Evolutionary conservation across 805 yeast genomes (phyloP), one percentile per base, ranked within the genome.

Genomic region (Danielia oregonensis): DNA sequence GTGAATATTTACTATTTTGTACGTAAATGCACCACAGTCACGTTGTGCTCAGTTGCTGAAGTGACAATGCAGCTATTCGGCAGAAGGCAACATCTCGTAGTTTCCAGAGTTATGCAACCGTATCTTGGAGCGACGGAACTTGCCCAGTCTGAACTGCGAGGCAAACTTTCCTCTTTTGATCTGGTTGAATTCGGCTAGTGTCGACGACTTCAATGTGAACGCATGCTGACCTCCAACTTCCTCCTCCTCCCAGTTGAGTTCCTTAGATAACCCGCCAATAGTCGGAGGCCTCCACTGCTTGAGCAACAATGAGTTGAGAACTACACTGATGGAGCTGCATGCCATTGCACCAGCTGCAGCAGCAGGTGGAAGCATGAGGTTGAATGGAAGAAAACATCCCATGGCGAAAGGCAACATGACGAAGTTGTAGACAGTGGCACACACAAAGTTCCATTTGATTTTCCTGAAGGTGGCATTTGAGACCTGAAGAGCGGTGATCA

Each of bases 291-390:
- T 70, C 88, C 91, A 87, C 30, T 64, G 61, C 52, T 82, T 84
- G 48, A 91, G 65, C 49, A 78, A 55, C 40, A 91, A 65, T 0
- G 96, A 87, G 42, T 85, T 84, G 29, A 82, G 49, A 17, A 93
- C 89, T 15, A 91, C 97, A 48, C 95, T 84, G 2, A 87, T 80
- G 1, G 96, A 86, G 44, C 96, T 86, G 49, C 87, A 70, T 0
- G 96, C 95, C 97, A 93, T 93, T 1, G 96, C 84, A 10, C 80
- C 75, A 26, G 93, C 87, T 1, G 97, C 97, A 53, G 86, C 76
- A 55, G 86, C 79, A 2, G 97, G 98, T 33, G 86, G 86, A 46
- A 89, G 62, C 35, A 82, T 74, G 32, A 86, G 68, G 24, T 84
- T 81, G 61, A 82, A 78, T 2, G 95, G 95, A 21, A 75, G 60